Percentiles rank a stretch among this genome's conserved stretches.
phyloP scores from a whole-genome alignment of 345 rosid genomes.

The Hibiscus tridactylites region DNA sequence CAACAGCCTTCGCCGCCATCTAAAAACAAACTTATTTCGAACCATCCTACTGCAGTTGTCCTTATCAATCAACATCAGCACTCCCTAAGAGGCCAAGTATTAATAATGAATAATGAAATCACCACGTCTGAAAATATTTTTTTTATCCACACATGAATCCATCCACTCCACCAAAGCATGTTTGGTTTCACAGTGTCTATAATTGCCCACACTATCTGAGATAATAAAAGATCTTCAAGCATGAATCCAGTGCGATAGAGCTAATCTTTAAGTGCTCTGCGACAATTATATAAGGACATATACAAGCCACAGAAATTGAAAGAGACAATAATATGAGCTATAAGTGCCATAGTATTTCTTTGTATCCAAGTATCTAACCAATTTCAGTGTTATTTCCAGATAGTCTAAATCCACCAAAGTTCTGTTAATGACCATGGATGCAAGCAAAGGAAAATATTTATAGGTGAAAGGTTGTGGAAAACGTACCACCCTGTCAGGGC shows the following conservation, averaged over 20 bases:
- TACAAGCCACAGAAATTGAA: background rate
- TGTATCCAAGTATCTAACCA: background rate
- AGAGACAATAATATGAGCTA: background rate
- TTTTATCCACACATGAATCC: background rate
- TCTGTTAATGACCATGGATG: background rate
- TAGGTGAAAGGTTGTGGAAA: slow-evolving; percentile 15
- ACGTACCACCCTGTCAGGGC: slow-evolving; percentile 84
- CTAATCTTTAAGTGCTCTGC: background rate
- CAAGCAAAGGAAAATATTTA: slow-evolving; percentile 7
- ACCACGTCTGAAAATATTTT: background rate
- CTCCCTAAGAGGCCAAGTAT: background rate
- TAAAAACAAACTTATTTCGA: background rate
- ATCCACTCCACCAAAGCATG: background rate
- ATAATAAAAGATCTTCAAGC: background rate
- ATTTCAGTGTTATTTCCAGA: background rate
- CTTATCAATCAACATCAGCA: background rate
- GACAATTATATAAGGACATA: background rate
- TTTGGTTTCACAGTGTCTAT: background rate
- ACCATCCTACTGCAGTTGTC: background rate
- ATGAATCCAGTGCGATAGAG: background rate
- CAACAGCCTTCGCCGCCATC: background rate
- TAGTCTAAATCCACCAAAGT: background rate
- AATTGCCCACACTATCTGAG: background rate
- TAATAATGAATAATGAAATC: background rate
- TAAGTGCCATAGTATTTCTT: background rate